Conservation (phyloP, 2,329 filamentous ascomycete genomes). For the Lecanicillium sp. region DNA sequence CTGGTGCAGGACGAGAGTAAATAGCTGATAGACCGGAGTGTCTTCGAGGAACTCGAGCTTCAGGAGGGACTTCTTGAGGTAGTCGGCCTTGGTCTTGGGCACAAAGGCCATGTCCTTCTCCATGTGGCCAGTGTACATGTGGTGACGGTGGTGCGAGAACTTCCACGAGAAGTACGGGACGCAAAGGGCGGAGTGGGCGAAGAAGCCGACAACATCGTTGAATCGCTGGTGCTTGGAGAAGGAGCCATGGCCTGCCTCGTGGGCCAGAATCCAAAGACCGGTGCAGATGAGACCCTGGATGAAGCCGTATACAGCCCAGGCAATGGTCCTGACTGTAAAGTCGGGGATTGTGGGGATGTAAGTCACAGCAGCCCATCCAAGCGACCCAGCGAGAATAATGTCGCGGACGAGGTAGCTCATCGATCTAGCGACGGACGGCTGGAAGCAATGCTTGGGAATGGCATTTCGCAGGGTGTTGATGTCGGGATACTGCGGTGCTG, state of each 20-base stretch:
- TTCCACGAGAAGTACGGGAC: constrained; percentile 71
- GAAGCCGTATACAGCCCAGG: constrained; percentile 55
- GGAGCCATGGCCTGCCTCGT: constrained; percentile 64
- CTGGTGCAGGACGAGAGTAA: constrained; percentile 53
- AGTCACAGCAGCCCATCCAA: constrained; percentile 43
- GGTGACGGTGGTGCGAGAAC: constrained; percentile 62
- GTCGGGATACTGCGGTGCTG: constrained; percentile 28
- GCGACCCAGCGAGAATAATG: constrained; percentile 36
- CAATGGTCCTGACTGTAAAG: constrained; percentile 31
- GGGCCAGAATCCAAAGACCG: constrained; percentile 63
- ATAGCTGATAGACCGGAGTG: constrained; percentile 47
- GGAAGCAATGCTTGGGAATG: constrained; percentile 55
- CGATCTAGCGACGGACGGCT: constrained; percentile 43
- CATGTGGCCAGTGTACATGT: constrained; percentile 61
- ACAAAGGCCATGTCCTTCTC: constrained; percentile 61
- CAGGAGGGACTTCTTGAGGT: constrained; percentile 24
- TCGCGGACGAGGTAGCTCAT: constrained; percentile 51
- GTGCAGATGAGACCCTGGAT: constrained; percentile 59
- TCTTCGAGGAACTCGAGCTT: constrained; percentile 53
- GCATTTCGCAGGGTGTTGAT: constrained; percentile 41
- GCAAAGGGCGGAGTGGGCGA: constrained; percentile 56
- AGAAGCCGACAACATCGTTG: constrained; percentile 57
- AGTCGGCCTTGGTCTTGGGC: constrained; percentile 35
- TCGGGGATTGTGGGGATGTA: constrained; percentile 45
- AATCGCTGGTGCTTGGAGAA: constrained; percentile 50